Percentiles rank a stretch among this genome's conserved stretches.
phyloP scores from a whole-genome alignment of 495 filamentous ascomycete genomes.

The Copromyces sp. region DNA sequence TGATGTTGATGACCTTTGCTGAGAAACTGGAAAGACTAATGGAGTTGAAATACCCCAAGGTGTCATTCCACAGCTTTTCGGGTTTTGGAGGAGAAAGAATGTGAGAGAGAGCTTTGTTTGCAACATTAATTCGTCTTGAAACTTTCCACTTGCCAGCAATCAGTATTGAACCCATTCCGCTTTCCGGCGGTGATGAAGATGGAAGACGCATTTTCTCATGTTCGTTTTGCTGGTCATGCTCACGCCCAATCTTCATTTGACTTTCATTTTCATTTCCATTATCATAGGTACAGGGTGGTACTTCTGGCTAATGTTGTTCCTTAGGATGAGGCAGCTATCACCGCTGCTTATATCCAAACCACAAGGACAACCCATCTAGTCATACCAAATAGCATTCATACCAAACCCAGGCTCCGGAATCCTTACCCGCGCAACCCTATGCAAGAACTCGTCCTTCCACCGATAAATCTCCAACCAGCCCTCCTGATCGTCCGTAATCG shows the following conservation, averaged over 20 bases:
- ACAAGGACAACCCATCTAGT: slow-evolving; percentile 32
- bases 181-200: not conserved
- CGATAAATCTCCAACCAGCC: slow-evolving; percentile 80
- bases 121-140: not conserved
- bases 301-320: not conserved
- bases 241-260: not conserved
- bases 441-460: slow-evolving; percentile 69
- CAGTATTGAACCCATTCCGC: too few species aligned
- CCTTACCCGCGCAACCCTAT: slow-evolving; percentile 60
- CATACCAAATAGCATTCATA: slow-evolving; percentile 89
- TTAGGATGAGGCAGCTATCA: not conserved
- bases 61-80: too few species aligned
- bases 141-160: not conserved
- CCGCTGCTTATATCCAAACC: not conserved
- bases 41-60: too few species aligned
- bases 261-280: not conserved
- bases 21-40: too few species aligned
- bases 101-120: too few species aligned
- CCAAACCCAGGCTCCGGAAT: slow-evolving; percentile 75
- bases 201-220: not conserved
- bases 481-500: slow-evolving; percentile 74
- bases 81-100: too few species aligned
- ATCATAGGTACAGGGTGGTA: not conserved
- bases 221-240: not conserved
- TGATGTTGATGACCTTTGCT: too few species aligned